phyloP scores from a whole-genome alignment of 371 early-diverging fungal genomes.

The Funneliformis caledonium region DNA sequence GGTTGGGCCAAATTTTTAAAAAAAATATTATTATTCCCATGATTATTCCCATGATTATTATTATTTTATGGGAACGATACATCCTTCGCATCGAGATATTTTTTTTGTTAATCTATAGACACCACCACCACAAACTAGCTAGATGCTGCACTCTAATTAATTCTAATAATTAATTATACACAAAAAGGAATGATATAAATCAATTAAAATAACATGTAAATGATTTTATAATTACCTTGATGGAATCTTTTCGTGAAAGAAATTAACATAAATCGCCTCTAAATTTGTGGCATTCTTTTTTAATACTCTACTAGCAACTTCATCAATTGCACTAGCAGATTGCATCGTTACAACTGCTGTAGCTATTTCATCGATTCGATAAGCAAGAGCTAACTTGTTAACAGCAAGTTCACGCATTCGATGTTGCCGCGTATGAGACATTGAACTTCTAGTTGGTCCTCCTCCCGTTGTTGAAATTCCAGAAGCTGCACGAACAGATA shows the following conservation, averaged over 20 bases:
- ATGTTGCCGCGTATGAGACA: slow-evolving; percentile 38
- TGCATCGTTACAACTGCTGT: slow-evolving; percentile 35
- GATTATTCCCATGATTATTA: background rate
- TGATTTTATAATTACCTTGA: slow-evolving; percentile 35
- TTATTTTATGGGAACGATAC: background rate
- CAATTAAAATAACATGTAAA: background rate
- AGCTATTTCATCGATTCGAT: slow-evolving; percentile 37
- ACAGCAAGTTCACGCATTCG: slow-evolving; percentile 37
- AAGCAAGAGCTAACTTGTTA: slow-evolving; percentile 36
- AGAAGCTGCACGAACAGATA: slow-evolving; percentile 35
- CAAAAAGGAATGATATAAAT: background rate
- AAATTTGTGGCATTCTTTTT: slow-evolving; percentile 34
- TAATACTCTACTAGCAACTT: slow-evolving; percentile 37
- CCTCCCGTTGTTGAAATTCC: slow-evolving; percentile 28
- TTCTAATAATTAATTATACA: background rate
- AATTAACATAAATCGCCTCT: slow-evolving; percentile 34
- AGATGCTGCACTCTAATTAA: background rate
- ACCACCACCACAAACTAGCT: slow-evolving; percentile 16
- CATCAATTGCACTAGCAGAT: slow-evolving; percentile 36
- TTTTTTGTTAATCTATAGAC: background rate
- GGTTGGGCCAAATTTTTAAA: background rate
- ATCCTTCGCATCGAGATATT: slow-evolving; percentile 3
- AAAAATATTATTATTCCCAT: background rate
- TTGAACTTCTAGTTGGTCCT: slow-evolving; percentile 24
- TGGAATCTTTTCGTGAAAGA: slow-evolving; percentile 38